Percentiles rank a stretch among this genome's conserved stretches.
These are phyloP conservation scores for Clarireedia hainanense DNA, from an alignment of 2,329 filamentous ascomycete species.

Conservation along the genomic window DNA sequence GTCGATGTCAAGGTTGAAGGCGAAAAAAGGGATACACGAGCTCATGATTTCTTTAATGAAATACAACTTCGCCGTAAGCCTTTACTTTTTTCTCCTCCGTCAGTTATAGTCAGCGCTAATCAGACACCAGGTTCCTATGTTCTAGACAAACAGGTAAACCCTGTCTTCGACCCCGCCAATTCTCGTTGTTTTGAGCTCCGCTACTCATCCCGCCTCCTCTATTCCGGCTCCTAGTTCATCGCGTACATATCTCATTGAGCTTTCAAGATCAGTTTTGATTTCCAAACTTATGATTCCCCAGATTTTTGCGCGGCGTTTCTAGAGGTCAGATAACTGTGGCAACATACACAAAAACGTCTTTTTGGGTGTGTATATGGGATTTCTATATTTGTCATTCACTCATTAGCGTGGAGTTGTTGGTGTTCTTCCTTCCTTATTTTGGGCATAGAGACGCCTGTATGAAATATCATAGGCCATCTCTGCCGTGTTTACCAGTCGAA, in stretches of 20 bases:
- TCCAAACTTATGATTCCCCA: constrained; percentile 1
- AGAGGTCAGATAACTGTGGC: not conserved
- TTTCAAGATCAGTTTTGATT: not conserved
- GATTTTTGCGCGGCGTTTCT: not conserved
- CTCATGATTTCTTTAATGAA: constrained; percentile 46
- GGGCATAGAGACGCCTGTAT: no score
- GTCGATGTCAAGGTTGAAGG: constrained; percentile 31
- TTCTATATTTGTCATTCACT: not conserved
- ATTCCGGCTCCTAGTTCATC: constrained; percentile 18
- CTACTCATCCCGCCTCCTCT: constrained; percentile 41
- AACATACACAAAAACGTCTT: not conserved
- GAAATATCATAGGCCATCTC: no score
- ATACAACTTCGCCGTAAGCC: constrained; percentile 51
- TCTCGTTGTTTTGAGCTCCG: constrained; percentile 44
- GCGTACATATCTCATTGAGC: no score
- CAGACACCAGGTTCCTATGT: constrained; percentile 23
- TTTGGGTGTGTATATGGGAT: not conserved
- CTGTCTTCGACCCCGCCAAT: constrained; percentile 27
- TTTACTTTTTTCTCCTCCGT: no score
- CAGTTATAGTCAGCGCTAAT: constrained; percentile 7
- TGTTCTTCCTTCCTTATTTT: not conserved
- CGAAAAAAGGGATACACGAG: constrained; percentile 36
- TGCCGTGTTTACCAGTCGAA: not conserved
- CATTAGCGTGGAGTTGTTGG: not conserved
- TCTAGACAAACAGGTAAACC: constrained; percentile 25